Base-by-base conservation (phyloP, 1,139 yeast genomes). In the Nadsonia starkeyi-henricii region DNA sequence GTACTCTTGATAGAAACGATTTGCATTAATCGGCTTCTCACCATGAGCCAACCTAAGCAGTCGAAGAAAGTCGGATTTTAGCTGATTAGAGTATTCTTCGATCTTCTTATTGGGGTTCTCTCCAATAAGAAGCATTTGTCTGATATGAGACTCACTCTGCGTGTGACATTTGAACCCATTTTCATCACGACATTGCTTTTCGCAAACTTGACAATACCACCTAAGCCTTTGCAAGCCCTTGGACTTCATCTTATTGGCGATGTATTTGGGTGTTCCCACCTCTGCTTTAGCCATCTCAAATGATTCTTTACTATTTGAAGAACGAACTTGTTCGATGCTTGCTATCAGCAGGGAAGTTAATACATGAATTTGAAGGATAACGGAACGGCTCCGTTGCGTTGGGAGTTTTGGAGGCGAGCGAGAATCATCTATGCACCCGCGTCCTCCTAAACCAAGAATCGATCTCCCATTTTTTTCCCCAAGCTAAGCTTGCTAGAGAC, bases 101-200 rank as follows among this genome's bases (percentile, higher is more conserved):
- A 85, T 74, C 43, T 78, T 74, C 21, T 65, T 59, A 1, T 72
- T 64, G 1, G 78, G 73, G 18, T 66, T 65, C 18, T 74, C 69
- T 7, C 70, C 69, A 54, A 60, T 63, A 2, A 61, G 54, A 45
- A 64, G 58, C 52, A 81, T 74, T 50, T 76, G 76, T 28, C 77
- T 74, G 46, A 75, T 66, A 62, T 91, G 99, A 1, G 85, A 73
- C 43, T 85, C 88, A 17, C 95, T 81, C 53, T 74, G 73, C 19
- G 81, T 71, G 63, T 91, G 99, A 61, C 91, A 84, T 60, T 83
- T 81, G 68, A 85, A 91, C 36, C 98, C 99, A 65, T 91, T 91
- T 54, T 85, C 91, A 62, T 93, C 99, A 49, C 97, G 71, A 62
- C 97, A 89, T 66, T 91, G 99, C 60, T 89, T 86, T 59, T 74